Conservation (phyloP, 2,329 filamentous ascomycete species). For the Lachnum nothofagi region DNA sequence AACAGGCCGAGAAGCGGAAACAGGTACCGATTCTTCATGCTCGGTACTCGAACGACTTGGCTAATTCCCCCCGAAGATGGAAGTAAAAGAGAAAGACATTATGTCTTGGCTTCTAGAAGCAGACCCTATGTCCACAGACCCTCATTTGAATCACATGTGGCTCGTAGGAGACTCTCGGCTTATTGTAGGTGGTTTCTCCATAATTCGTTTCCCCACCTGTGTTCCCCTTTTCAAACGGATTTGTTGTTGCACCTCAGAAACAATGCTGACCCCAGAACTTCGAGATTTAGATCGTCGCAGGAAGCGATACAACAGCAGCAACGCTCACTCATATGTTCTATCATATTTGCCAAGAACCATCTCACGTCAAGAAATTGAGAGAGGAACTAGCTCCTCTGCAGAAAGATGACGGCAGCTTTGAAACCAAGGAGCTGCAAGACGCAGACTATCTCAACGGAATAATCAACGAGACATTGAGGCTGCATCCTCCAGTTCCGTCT, state of each 20-base stretch:
- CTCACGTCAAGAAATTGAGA: conserved; percentile 12
- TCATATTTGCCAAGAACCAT: conserved; percentile 17
- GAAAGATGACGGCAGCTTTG: conserved; percentile 2
- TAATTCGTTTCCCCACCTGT: too few relatives aligned
- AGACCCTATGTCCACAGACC: neutral
- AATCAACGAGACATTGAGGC: conserved; percentile 39
- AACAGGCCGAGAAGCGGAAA: conserved; percentile 14
- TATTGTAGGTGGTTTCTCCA: conserved; percentile 20
- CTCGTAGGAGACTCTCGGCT: conserved; percentile 20
- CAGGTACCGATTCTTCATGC: conserved; percentile 1
- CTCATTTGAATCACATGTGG: conserved; percentile 10
- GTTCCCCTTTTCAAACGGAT: too few relatives aligned
- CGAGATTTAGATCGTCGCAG: conserved; percentile 34
- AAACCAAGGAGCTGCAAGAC: conserved; percentile 13
- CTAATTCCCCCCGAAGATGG: neutral
- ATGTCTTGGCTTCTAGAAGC: conserved; percentile 16
- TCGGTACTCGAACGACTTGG: neutral
- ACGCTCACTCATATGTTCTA: conserved; percentile 40
- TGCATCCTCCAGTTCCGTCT: conserved; percentile 35
- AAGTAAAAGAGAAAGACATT: conserved; percentile 15
- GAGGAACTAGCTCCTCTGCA: conserved; percentile 14
- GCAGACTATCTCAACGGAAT: conserved; percentile 33
- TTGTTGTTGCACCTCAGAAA: too few relatives aligned
- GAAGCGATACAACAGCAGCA: conserved; percentile 40
- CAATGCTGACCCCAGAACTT: too few relatives aligned